A percentile compares a stretch with the other conserved stretches of the same genome.
phyloP scores from a whole-genome alignment of 2,329 filamentous ascomycete genomes.

The Aspergillus oerlinghausenensis region DNA sequence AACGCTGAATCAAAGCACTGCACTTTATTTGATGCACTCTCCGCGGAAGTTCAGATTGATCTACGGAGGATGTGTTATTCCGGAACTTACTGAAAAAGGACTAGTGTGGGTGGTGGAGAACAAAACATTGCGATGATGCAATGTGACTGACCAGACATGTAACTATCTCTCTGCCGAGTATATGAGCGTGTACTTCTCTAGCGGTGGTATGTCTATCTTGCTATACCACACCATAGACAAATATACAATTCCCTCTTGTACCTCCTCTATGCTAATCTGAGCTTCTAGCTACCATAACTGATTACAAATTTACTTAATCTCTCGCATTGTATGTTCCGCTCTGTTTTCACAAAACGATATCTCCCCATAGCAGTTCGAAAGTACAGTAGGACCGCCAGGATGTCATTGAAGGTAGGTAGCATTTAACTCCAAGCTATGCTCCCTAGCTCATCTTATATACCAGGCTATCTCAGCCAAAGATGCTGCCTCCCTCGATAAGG shows the following conservation, averaged over 20 bases:
- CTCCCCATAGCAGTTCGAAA: conserved; percentile 14
- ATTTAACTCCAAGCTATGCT: not conserved
- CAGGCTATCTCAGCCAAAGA: conserved; percentile 84
- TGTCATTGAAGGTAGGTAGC: conserved; percentile 38
- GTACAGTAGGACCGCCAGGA: conserved; percentile 30
- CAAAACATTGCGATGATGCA: conserved; percentile 15
- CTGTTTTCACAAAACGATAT: conserved; percentile 8
- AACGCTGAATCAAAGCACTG: not conserved
- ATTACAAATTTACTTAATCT: not conserved
- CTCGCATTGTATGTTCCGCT: conserved; percentile 24
- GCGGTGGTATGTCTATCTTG: not conserved
- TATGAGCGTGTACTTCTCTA: not conserved
- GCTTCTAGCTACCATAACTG: not conserved
- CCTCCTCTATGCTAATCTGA: not conserved
- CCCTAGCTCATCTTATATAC: not conserved
- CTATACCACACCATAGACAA: not conserved
- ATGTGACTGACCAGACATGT: conserved; percentile 17
- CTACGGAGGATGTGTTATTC: conserved; percentile 25
- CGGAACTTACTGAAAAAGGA: conserved; percentile 11
- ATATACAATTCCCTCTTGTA: not conserved
- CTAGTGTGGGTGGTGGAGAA: conserved; percentile 18
- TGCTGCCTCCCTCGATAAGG: conserved; percentile 82
- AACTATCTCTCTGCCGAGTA: not conserved
- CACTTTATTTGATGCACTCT: not conserved
- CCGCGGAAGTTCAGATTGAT: conserved; percentile 25